Evolutionary conservation across 768 basidiomycete species (phyloP).

Genomic region (Sistotremastrum niveocremeum): DNA sequence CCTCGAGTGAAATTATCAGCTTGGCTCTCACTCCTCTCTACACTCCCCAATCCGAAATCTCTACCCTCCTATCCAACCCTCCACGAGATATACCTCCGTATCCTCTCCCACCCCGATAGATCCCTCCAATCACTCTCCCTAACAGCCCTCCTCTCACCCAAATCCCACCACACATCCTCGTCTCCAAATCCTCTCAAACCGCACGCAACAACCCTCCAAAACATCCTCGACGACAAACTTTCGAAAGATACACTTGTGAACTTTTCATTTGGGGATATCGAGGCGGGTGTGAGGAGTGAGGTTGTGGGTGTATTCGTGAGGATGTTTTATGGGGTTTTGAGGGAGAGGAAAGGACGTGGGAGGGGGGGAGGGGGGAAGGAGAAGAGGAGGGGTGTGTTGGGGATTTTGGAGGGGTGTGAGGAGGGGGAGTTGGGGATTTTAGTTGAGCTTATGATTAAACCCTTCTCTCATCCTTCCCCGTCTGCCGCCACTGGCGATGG

Average conservation of each 20-base stretch:
- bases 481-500: too few relatives aligned
- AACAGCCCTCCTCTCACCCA: conserved; percentile 73
- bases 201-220: conserved; percentile 43
- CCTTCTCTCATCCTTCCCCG: conserved; percentile 28
- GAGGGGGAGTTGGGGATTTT: conserved; percentile 64
- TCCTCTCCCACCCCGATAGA: conserved; percentile 77
- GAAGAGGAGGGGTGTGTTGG: conserved; percentile 63
- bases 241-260: conserved; percentile 87
- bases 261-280: conserved; percentile 40
- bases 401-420: conserved; percentile 53
- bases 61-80: conserved; percentile 56
- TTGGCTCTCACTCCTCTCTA: conserved; percentile 80
- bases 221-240: conserved; percentile 68
- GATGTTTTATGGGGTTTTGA: conserved; percentile 78
- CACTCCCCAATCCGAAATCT: conserved; percentile 89
- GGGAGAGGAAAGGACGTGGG: conserved; percentile 59
- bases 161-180: conserved; percentile 29
- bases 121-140: conserved; percentile 63
- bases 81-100: conserved; percentile 48
- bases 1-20: conserved; percentile 45
- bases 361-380: conserved; percentile 35
- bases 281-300: conserved; percentile 41
- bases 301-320: conserved; percentile 60
- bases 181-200: conserved; percentile 16
- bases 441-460: conserved; percentile 78